Conservation (phyloP, 1,284 basidiomycete genomes). For the Microbotryum violaceum region DNA sequence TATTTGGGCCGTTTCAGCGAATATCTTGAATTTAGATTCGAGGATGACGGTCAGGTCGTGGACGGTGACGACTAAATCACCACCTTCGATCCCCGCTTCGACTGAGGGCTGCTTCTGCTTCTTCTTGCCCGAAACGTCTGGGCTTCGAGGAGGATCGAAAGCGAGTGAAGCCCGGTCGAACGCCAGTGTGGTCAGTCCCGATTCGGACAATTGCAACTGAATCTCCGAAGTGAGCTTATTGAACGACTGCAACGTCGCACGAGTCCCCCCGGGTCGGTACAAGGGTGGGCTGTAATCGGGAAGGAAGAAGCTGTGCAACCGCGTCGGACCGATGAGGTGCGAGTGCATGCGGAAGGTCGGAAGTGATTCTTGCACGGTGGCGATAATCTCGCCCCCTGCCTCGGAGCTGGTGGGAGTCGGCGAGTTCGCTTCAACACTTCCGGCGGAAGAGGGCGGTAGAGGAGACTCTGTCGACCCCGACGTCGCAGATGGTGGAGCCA, state of each 20-base stretch:
- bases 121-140: too few species aligned
- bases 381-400: not conserved
- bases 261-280: conserved; percentile 8
- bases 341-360: conserved; percentile 12
- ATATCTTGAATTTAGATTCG: not conserved
- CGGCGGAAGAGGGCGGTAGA: not conserved
- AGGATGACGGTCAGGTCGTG: conserved; percentile 5
- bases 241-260: conserved; percentile 8
- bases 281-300: conserved; percentile 6
- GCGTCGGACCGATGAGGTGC: conserved; percentile 11
- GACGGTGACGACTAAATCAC: conserved; percentile 8
- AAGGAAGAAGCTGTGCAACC: not conserved
- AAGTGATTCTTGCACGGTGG: not conserved
- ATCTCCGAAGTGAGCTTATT: conserved; percentile 11
- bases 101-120: not conserved
- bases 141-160: conserved; percentile 5
- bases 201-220: not conserved
- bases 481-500: not conserved
- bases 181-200: not conserved
- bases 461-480: not conserved
- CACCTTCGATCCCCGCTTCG: not conserved
- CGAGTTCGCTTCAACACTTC: too few species aligned
- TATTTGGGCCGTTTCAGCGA: conserved; percentile 5
- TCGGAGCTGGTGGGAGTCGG: too few species aligned
- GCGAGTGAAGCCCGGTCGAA: conserved; percentile 5